Conservation (phyloP, 2,329 filamentous ascomycete species). For the Fusarium paranaense region DNA sequence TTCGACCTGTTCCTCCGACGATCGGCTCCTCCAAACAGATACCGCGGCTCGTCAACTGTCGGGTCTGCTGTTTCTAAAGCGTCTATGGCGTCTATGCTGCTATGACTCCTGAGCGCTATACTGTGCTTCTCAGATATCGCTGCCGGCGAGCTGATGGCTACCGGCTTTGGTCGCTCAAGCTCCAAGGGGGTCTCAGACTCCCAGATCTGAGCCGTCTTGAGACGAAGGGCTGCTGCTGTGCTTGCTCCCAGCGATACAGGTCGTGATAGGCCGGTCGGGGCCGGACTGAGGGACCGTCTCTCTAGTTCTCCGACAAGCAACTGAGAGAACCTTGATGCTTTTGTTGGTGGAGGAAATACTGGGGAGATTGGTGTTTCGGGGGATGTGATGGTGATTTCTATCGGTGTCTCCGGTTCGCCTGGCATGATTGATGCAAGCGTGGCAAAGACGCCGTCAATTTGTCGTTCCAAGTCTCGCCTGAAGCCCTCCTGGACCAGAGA, state of each 20-base stretch:
- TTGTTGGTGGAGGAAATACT: slow-evolving; percentile 3
- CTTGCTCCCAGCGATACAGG: slow-evolving; percentile 38
- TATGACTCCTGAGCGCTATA: slow-evolving; percentile 13
- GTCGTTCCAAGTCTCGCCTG: slow-evolving; percentile 64
- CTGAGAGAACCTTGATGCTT: slow-evolving; percentile 30
- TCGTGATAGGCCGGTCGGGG: slow-evolving; percentile 19
- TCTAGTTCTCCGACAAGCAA: slow-evolving; percentile 37
- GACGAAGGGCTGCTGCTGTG: slow-evolving; percentile 30
- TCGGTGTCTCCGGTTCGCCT: slow-evolving; percentile 2
- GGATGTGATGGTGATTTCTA: slow-evolving; percentile 31
- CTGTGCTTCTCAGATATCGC: slow-evolving; percentile 29
- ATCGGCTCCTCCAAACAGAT: slow-evolving; percentile 39
- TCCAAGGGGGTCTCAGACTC: slow-evolving; percentile 19
- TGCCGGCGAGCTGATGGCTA: neutral
- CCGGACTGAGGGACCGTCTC: slow-evolving; percentile 13
- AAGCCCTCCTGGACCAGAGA: slow-evolving; percentile 76
- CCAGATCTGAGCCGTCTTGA: slow-evolving; percentile 39
- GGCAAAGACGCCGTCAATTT: slow-evolving; percentile 59
- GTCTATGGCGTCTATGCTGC: slow-evolving; percentile 13
- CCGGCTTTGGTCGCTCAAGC: slow-evolving; percentile 2
- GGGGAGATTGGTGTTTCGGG: slow-evolving; percentile 20
- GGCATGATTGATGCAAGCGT: slow-evolving; percentile 47
- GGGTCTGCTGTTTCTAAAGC: neutral
- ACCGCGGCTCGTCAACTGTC: slow-evolving; percentile 21
- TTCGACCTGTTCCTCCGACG: slow-evolving; percentile 47